Evolutionary conservation across 495 filamentous ascomycete species (phyloP).

Genomic region (Podospora pseudocomata): DNA sequence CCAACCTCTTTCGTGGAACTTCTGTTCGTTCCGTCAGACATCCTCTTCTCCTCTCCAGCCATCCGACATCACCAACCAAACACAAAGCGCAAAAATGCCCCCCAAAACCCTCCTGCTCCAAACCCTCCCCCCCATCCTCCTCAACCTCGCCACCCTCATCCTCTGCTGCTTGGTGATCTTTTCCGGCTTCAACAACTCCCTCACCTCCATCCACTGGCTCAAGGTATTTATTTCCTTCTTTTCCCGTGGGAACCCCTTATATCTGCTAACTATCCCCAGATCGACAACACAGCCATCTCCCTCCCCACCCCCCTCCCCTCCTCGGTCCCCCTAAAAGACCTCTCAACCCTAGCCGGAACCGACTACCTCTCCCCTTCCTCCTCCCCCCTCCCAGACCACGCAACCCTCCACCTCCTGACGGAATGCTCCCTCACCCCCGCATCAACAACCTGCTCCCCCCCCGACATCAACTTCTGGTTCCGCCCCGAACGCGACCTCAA

Average conservation of each 20-base stretch:
- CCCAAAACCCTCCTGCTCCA: slow-evolving; percentile 5
- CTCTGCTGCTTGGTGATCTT: slow-evolving; percentile 30
- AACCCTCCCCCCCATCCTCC: slow-evolving; percentile 20
- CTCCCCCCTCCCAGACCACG: slow-evolving; percentile 32
- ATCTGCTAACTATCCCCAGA: slow-evolving; percentile 14
- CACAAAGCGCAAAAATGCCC: slow-evolving; percentile 18
- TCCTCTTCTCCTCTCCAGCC: not conserved
- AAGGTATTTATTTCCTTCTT: slow-evolving; percentile 23
- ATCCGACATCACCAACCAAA: not conserved
- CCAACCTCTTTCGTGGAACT: not conserved
- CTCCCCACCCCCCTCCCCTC: slow-evolving; percentile 30
- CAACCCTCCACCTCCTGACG: slow-evolving; percentile 35
- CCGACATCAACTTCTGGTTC: slow-evolving; percentile 34
- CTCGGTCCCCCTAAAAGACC: slow-evolving; percentile 32
- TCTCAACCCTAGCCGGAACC: slow-evolving; percentile 28
- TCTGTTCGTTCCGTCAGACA: not conserved
- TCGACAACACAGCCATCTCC: slow-evolving; percentile 28
- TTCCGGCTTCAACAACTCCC: slow-evolving; percentile 25
- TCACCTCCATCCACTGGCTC: slow-evolving; percentile 28
- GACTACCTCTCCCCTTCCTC: slow-evolving; percentile 27
- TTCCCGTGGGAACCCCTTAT: not conserved
- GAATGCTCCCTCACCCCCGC: slow-evolving; percentile 30
- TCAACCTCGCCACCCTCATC: slow-evolving; percentile 28
- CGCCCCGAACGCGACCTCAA: slow-evolving; percentile 33
- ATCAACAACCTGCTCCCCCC: slow-evolving; percentile 26